These are phyloP conservation scores for Coemansia sp. DNA, from an alignment of 192 early-diverging fungal genomes.

Conservation along the genomic window DNA sequence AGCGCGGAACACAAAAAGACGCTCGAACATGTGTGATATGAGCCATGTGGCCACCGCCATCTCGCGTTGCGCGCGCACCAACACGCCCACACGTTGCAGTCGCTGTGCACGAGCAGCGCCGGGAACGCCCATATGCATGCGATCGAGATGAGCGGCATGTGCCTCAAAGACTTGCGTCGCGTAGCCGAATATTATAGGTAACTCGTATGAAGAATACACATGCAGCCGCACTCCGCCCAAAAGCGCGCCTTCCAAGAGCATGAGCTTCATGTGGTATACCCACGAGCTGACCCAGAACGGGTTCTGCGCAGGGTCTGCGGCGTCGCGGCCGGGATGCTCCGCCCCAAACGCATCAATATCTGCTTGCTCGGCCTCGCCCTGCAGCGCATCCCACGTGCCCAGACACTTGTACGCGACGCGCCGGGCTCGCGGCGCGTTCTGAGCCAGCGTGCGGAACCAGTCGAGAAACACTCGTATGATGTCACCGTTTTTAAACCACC, in stretches of 20 bases:
- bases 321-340: conserved; percentile 4
- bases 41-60: conserved; percentile 42
- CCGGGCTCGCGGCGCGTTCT: conserved; percentile 40
- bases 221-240: conserved; percentile 28
- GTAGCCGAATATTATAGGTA: conserved; percentile 33
- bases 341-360: conserved; percentile 23
- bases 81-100: conserved; percentile 4
- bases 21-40: conserved; percentile 26
- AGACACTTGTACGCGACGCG: conserved; percentile 34
- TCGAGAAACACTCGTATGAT: conserved; percentile 25
- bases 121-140: conserved; percentile 12
- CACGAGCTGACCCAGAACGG: conserved; percentile 48
- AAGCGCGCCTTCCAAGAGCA: conserved; percentile 25
- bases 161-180: conserved; percentile 31
- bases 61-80: conserved; percentile 22
- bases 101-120: neutral
- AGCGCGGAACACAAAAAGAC: conserved; percentile 22
- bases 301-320: conserved; percentile 21
- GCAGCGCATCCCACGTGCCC: conserved; percentile 39
- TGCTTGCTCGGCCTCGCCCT: conserved; percentile 42
- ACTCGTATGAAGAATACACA: conserved; percentile 34
- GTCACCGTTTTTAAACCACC: conserved; percentile 13
- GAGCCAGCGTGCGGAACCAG: conserved; percentile 41
- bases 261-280: conserved; percentile 48
- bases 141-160: conserved; percentile 25